A percentile compares a stretch with the other conserved stretches of the same genome.
phyloP scores from a whole-genome alignment of 495 filamentous ascomycete species.

The Cercophora sp. region DNA sequence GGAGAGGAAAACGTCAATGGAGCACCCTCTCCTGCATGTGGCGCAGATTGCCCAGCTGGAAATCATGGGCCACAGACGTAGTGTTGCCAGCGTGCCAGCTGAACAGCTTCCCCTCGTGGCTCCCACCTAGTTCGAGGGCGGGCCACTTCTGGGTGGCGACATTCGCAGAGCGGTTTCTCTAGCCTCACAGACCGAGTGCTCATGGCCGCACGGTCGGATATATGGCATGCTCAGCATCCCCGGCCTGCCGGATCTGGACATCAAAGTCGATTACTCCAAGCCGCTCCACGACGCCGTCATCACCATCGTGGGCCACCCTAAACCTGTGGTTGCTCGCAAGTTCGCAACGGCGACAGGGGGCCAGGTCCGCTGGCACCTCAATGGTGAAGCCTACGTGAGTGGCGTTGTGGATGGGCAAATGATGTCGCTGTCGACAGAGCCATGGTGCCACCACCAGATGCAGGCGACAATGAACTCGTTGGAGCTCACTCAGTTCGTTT shows the following conservation, averaged over 20 bases:
- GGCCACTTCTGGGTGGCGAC: not conserved
- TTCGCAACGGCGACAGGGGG: not conserved
- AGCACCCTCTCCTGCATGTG: not conserved
- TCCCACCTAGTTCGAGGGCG: not conserved
- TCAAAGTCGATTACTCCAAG: slow-evolving; percentile 8
- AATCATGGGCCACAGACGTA: slow-evolving; percentile 3
- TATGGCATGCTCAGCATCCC: slow-evolving; percentile 8
- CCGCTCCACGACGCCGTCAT: slow-evolving; percentile 4
- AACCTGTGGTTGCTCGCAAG: slow-evolving; percentile 9
- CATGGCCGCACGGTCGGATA: not conserved
- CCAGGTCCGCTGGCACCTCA: slow-evolving; percentile 3
- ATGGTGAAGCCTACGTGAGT: slow-evolving; percentile 6
- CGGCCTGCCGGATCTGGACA: not conserved
- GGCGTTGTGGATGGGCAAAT: not conserved
- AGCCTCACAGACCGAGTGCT: slow-evolving; percentile 2
- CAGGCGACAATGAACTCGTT: not conserved
- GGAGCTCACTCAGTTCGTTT: no score
- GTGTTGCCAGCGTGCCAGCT: not conserved
- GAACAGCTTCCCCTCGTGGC: not conserved
- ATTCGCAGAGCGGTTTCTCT: not conserved
- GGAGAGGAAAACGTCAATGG: not conserved
- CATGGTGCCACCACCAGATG: not conserved
- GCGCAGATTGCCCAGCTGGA: slow-evolving; percentile 8
- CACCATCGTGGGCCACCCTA: not conserved
- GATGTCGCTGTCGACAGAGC: slow-evolving; percentile 3